Percentiles rank a stretch among this genome's conserved stretches.
phyloP scores from a whole-genome alignment of 2,329 filamentous ascomycete species.

The Xylaria sp. region DNA sequence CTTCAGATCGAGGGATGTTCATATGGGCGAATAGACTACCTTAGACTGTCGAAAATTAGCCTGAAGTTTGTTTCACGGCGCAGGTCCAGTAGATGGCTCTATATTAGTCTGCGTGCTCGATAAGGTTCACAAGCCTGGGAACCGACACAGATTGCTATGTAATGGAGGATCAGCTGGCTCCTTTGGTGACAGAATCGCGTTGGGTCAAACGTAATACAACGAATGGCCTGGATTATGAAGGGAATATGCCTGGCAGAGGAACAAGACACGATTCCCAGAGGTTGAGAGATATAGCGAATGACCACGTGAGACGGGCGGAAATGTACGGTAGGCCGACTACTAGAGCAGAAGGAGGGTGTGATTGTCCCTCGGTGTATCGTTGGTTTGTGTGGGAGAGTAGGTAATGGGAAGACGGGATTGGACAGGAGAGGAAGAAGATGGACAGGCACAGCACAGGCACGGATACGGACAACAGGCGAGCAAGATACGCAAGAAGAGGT shows the following conservation, averaged over 20 bases:
- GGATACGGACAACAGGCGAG: conserved; percentile 6
- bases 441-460: conserved; percentile 1
- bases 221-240: background rate
- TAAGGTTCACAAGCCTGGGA: conserved; percentile 5
- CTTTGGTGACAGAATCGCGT: conserved; percentile 5
- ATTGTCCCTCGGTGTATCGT: conserved; percentile 19
- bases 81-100: conserved; percentile 12
- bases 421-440: background rate
- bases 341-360: conserved; percentile 19
- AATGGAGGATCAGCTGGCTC: background rate
- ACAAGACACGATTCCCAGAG: conserved; percentile 24
- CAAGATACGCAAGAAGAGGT: conserved; percentile 25
- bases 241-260: background rate
- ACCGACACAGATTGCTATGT: background rate
- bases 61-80: conserved; percentile 12
- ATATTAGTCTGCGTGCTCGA: background rate
- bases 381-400: conserved; percentile 9
- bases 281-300: conserved; percentile 22
- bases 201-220: conserved; percentile 12
- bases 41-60: conserved; percentile 6
- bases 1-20: conserved; percentile 5
- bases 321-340: conserved; percentile 12
- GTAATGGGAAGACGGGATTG: conserved; percentile 1
- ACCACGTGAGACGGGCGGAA: conserved; percentile 35
- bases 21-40: background rate